Evolutionary conservation across 2,329 filamentous ascomycete genomes (phyloP), one percentile per base, ranked within the genome.

Genomic region (Diaporthe aspalathi): DNA sequence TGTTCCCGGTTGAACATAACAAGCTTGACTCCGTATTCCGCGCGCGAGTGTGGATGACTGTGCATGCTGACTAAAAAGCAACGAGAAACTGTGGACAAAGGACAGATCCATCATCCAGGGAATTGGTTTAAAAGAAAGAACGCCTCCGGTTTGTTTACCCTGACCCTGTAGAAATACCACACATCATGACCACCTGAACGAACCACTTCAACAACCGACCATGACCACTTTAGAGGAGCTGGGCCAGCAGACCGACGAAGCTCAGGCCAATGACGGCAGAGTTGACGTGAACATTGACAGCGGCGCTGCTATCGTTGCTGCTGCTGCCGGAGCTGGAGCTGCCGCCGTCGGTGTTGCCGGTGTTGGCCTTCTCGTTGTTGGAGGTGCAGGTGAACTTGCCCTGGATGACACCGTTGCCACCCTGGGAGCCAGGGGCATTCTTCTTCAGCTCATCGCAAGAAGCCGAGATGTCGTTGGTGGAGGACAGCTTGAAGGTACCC

Each of bases 401-500:
- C 80, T 85, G 83, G 74, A 87, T 81, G 69, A 80, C 72, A 75
- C 81, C 81, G 73, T 83, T 80, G 67, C 80, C 82, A 67, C 82
- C 80, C 20, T 80, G 72, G 74, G 80, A 79, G 43, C 78, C 75
- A 54, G 80, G 79, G 38, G 80, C 77, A 45, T 85, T 79, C 73
- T 84, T 78, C 71, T 89, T 80, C 80, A 92, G 88, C 40, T 79
- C 75, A 67, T 82, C 79, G 86, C 93, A 90, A 32, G 82, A 89
- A 70, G 81, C 77, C 71, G 75, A 74, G 74, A 93, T 90, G 73
- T 92, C 85, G 72, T 85, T 87, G 67, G 91, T 93, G 75, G 88
- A 91, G 77, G 90, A 86, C 75, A 93, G 84, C 78, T 91, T 91
- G 80, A 94, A 92, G 73, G 89, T 89, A 82, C 93, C 93, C 79